Conservation (phyloP, 306 rosid genomes). For the Quercus gilva region DNA sequence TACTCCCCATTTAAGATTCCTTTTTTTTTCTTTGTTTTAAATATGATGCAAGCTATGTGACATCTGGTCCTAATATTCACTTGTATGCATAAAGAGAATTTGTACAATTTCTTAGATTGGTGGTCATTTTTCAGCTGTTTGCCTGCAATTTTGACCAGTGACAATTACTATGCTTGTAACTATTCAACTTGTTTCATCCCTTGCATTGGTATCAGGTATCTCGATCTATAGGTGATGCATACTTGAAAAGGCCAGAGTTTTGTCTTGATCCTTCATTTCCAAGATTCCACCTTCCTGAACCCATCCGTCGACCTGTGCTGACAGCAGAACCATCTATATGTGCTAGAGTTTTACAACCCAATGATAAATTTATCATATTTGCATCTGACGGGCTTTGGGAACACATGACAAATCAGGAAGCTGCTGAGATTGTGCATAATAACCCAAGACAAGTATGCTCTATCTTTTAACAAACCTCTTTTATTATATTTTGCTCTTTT, state of each 20-base stretch:
- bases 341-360: constrained; percentile 57
- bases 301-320: constrained; percentile 75
- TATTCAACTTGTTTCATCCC: constrained; percentile 12
- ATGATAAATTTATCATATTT: constrained; percentile 72
- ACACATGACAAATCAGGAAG: constrained; percentile 72
- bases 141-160: constrained; percentile 6
- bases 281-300: constrained; percentile 64
- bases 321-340: constrained; percentile 73
- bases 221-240: constrained; percentile 91
- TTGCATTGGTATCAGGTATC: constrained; percentile 59
- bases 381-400: constrained; percentile 98
- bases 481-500: neutral
- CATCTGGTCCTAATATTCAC: neutral
- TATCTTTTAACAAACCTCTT: neutral
- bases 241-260: constrained; percentile 81
- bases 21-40: neutral
- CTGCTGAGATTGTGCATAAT: constrained; percentile 68
- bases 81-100: neutral
- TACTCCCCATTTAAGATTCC: neutral
- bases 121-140: neutral
- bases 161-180: constrained; percentile 9
- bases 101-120: neutral
- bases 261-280: constrained; percentile 78
- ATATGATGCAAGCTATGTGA: neutral
- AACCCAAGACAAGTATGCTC: constrained; percentile 59